These are phyloP conservation scores for Trapa bicornis DNA, from an alignment of 345 rosid species.

Conservation along the genomic window DNA sequence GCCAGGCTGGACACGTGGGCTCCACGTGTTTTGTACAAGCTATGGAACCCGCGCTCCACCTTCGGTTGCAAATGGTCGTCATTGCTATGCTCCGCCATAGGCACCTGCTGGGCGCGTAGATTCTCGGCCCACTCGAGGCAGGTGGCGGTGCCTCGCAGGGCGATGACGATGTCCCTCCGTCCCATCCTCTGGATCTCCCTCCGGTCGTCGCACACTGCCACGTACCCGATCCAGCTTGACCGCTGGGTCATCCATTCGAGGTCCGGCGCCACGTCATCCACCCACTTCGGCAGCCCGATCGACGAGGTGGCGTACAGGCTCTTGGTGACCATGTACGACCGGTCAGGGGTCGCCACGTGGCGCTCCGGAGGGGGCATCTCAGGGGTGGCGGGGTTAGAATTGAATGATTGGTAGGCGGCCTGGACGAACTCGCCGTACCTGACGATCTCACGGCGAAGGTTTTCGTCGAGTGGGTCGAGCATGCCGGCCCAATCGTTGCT, in stretches of 20 bases:
- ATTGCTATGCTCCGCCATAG: conserved; percentile 10
- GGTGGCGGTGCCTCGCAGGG: conserved; percentile 84
- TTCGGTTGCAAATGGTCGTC: conserved; percentile 18
- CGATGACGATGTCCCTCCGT: conserved; percentile 80
- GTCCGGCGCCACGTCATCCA: conserved; percentile 73
- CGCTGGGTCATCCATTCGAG: conserved; percentile 90
- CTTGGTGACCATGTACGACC: conserved; percentile 62
- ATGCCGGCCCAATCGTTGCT: conserved; percentile 38
- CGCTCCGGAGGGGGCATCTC: conserved; percentile 31
- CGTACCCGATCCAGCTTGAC: conserved; percentile 90
- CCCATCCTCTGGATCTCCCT: conserved; percentile 92
- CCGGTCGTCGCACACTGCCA: conserved; percentile 77
- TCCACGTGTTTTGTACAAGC: conserved; percentile 50
- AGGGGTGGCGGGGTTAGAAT: conserved; percentile 54
- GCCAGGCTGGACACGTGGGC: conserved; percentile 45
- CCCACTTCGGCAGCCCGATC: conserved; percentile 67
- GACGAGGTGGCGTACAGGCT: conserved; percentile 86
- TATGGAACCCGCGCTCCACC: conserved; percentile 78
- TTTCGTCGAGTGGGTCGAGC: conserved; percentile 53
- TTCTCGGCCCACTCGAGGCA: conserved; percentile 97
- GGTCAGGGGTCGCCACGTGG: conserved; percentile 50
- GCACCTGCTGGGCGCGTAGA: conserved; percentile 36
- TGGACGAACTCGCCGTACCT: conserved; percentile 52
- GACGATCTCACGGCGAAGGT: conserved; percentile 52
- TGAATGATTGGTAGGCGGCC: conserved; percentile 50